Evolutionary conservation across 202 grass and related monocot species (phyloP).

Genomic region (Carex sylvatica): DNA sequence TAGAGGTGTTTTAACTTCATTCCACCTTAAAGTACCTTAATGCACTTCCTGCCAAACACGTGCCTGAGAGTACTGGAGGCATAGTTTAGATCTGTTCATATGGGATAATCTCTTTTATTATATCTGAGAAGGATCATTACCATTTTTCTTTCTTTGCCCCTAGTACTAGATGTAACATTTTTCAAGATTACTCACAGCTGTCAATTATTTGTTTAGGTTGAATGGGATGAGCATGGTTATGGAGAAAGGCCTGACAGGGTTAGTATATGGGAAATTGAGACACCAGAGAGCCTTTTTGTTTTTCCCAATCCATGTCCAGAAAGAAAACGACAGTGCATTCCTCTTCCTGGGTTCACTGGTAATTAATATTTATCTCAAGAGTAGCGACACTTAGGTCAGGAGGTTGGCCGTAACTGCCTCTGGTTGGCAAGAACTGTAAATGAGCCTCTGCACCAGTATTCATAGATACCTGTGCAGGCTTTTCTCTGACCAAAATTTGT

Average conservation of each 20-base stretch:
- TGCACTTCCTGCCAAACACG: no score
- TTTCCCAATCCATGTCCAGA: conserved; percentile 56
- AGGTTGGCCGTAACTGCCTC: not conserved
- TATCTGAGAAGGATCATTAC: not conserved
- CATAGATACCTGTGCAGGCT: not conserved
- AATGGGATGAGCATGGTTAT: conserved; percentile 98
- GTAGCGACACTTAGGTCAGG: not conserved
- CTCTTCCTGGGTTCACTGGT: conserved; percentile 55
- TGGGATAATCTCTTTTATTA: not conserved
- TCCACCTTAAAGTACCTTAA: no score
- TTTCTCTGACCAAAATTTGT: not conserved
- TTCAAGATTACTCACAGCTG: not conserved
- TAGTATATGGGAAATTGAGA: conserved; percentile 92
- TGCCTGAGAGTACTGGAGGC: not conserved
- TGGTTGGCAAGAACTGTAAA: not conserved
- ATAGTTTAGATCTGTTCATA: not conserved
- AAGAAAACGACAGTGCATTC: conserved; percentile 84
- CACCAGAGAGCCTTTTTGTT: conserved; percentile 68
- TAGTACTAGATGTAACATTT: conserved; percentile 1
- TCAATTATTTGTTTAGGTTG: conserved; percentile 47
- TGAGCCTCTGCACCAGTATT: not conserved
- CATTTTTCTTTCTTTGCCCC: not conserved
- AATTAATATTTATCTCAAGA: not conserved
- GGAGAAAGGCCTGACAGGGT: conserved; percentile 84
- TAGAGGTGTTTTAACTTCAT: no score